phyloP scores from a whole-genome alignment of 371 early-diverging fungal genomes.

The Funneliformis caledonium region DNA sequence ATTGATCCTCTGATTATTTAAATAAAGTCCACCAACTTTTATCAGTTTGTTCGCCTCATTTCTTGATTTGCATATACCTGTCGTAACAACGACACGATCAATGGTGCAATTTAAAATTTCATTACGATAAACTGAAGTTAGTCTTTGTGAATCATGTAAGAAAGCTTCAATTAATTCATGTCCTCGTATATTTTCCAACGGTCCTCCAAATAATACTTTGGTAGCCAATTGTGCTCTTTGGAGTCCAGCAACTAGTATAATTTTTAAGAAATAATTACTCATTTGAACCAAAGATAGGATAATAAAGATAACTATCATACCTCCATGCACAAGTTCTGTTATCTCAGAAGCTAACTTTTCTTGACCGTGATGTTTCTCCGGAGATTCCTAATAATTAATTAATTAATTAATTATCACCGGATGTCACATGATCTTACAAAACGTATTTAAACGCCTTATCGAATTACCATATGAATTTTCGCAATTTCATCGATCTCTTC shows the following conservation, averaged over 20 bases:
- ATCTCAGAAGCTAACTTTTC: constrained; percentile 79
- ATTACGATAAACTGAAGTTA: constrained; percentile 53
- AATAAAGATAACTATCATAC: constrained; percentile 46
- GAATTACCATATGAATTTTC: constrained; percentile 64
- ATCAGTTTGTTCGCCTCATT: constrained; percentile 76
- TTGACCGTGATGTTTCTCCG: constrained; percentile 78
- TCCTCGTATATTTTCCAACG: constrained; percentile 52
- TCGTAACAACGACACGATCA: constrained; percentile 62
- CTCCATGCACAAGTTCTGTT: constrained; percentile 90
- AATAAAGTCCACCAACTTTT: constrained; percentile 76
- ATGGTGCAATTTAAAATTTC: constrained; percentile 55
- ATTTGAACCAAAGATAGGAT: neutral
- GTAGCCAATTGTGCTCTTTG: constrained; percentile 71
- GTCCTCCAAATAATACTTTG: constrained; percentile 69
- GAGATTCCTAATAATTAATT: constrained; percentile 48
- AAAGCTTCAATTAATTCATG: constrained; percentile 76
- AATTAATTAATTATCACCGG: neutral
- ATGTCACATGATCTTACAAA: too few relatives aligned
- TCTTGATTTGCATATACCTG: constrained; percentile 72
- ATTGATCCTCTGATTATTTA: constrained; percentile 66
- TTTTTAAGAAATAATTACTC: neutral
- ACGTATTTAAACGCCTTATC: neutral
- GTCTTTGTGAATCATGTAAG: constrained; percentile 60
- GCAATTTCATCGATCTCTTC: constrained; percentile 65
- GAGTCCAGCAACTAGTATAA: constrained; percentile 57